Base-by-base conservation (phyloP, 768 basidiomycete species). In the Gelatoporia subvermispora region DNA sequence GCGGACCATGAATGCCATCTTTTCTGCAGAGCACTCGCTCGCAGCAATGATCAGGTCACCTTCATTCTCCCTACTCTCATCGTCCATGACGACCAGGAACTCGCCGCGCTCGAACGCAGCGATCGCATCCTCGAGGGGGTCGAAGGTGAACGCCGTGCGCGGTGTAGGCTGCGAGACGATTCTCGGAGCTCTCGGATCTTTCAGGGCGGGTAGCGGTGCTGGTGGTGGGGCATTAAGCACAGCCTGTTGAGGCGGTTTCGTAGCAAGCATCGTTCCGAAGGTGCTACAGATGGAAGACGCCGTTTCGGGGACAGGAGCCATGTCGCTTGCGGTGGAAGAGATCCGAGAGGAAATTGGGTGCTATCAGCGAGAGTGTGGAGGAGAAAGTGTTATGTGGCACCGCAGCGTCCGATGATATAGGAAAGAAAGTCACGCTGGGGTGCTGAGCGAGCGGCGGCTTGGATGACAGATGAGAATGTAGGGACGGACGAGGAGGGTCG, bases 1-100 rank as follows among this genome's bases (percentile, higher is more conserved):
- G 62, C 88, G 87, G 65, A 99, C 93, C 79, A 99, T 88, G 92
- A 92, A 99, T 1, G 96, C 95, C 96, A 99, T 98, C 62, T 93
- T 90, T 68, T 97, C 90, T 1, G 92, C 90, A 35, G 93, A 92
- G 56, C 90, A 84, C 44, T 82, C 78, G 21, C 76, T 75, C 2
- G 82, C 96, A 13, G 95, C 82, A 60, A 93, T 86, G 62, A 97
- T 92, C 49, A 99, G 71, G 66, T 99, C 96, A 2, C 96, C 95
- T 64, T 99, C 96, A 64, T 99, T 99, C 71, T 99, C 96, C 51
- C 96, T 75, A 54, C 76, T 74, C 68, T 96, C 90, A 67, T 98
- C 95, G 65, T 99, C 96, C 87, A 97, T 93, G 5, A 98, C 96
- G 1, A 99, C 89, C 47, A 99, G 75, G 55, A 97, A 93, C 62